These are phyloP conservation scores for Miscanthus lutarioriparius DNA, from an alignment of 176 grass and related monocot genomes.

Conservation along the genomic window DNA sequence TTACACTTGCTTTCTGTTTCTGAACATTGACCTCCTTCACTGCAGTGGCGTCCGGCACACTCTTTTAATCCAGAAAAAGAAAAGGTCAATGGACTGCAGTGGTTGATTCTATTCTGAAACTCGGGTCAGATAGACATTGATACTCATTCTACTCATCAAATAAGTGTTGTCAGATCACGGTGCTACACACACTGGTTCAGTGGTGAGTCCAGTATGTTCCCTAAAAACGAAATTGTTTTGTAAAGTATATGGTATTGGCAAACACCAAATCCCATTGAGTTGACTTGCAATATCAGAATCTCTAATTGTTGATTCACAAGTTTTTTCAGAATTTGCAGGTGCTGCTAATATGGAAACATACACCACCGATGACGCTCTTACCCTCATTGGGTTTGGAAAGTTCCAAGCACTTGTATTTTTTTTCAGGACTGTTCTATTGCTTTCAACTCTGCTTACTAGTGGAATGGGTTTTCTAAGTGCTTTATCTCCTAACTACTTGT, in stretches of 20 bases:
- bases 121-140: background rate
- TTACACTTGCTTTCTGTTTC: background rate
- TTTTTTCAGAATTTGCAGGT: conserved; percentile 21
- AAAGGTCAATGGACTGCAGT: background rate
- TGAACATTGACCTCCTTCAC: background rate
- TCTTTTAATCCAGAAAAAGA: background rate
- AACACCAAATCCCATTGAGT: background rate
- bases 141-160: background rate
- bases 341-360: conserved; percentile 45
- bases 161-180: background rate
- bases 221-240: background rate
- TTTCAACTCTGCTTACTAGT: conserved; percentile 63
- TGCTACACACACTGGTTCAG: background rate
- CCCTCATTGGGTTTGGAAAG: conserved; percentile 63
- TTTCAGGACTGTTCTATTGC: conserved; percentile 66
- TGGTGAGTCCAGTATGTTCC: background rate
- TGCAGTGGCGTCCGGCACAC: background rate
- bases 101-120: background rate
- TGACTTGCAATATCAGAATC: background rate
- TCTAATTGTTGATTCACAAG: background rate
- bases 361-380: conserved; percentile 65
- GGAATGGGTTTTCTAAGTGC: conserved; percentile 61
- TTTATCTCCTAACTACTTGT: conserved; percentile 63
- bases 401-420: conserved; percentile 61
- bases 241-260: background rate